Conservation (phyloP, 257 asterid genomes). For the Anisodus acutangulus region DNA sequence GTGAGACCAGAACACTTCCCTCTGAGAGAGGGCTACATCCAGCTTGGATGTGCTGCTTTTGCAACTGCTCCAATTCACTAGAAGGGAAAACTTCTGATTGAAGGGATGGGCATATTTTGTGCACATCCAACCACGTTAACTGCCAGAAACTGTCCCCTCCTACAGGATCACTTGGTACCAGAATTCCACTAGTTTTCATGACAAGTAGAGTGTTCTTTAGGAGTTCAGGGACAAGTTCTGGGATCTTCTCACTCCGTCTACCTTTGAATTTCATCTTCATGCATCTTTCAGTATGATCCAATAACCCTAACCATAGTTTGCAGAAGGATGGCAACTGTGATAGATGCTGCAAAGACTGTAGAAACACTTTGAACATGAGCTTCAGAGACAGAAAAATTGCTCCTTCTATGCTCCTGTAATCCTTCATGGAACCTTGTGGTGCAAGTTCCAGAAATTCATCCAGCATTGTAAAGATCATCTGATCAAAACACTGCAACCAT, state of each 20-base stretch:
- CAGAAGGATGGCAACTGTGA: constrained; percentile 60
- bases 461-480: constrained; percentile 69
- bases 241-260: constrained; percentile 75
- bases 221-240: constrained; percentile 87
- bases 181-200: constrained; percentile 74
- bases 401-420: constrained; percentile 77
- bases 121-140: constrained; percentile 78
- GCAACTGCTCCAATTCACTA: constrained; percentile 65
- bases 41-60: constrained; percentile 47
- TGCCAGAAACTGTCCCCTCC: constrained; percentile 84
- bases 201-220: constrained; percentile 77
- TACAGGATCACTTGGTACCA: constrained; percentile 59
- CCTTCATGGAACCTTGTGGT: constrained; percentile 67
- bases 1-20: constrained; percentile 57
- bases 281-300: constrained; percentile 59
- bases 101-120: constrained; percentile 68
- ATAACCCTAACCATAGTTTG: constrained; percentile 69
- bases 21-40: constrained; percentile 43
- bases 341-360: constrained; percentile 63
- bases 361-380: constrained; percentile 66
- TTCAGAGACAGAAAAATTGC: constrained; percentile 68
- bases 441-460: constrained; percentile 70
- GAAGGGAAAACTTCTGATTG: constrained; percentile 69
- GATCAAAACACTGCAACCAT: constrained; percentile 80
- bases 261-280: constrained; percentile 74